phyloP scores from a whole-genome alignment of 768 basidiomycete genomes.

The Sporobolomyces phaffii region DNA sequence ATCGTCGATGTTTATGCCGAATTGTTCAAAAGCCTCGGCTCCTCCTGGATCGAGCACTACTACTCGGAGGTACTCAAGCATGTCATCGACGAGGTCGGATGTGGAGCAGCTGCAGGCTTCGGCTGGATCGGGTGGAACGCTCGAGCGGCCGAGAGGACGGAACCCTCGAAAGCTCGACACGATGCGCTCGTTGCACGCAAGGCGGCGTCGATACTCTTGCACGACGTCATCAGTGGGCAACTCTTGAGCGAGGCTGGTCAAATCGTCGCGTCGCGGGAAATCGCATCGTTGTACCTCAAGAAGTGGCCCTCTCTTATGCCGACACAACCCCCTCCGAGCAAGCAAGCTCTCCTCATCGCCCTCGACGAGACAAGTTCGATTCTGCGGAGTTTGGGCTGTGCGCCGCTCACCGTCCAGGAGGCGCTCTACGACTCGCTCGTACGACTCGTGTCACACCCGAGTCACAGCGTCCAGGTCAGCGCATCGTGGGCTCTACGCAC shows the following conservation, averaged over 20 bases:
- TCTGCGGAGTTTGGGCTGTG: conserved; percentile 82
- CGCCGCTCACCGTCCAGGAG: conserved; percentile 83
- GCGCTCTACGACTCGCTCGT: conserved; percentile 77
- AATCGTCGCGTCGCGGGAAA: conserved; percentile 79
- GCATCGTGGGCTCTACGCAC: conserved; percentile 81
- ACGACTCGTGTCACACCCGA: conserved; percentile 77
- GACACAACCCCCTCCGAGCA: conserved; percentile 64
- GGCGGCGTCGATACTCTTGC: conserved; percentile 66
- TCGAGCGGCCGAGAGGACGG: conserved; percentile 41
- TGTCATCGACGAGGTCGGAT: conserved; percentile 49
- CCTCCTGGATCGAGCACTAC: conserved; percentile 71
- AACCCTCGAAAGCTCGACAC: conserved; percentile 56
- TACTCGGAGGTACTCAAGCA: conserved; percentile 74
- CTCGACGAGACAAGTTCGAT: conserved; percentile 79
- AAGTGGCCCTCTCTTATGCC: conserved; percentile 92
- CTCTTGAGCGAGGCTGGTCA: conserved; percentile 92
- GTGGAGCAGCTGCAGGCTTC: conserved; percentile 30
- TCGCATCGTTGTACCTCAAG: conserved; percentile 73
- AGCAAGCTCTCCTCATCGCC: conserved; percentile 64
- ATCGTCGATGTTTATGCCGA: conserved; percentile 83
- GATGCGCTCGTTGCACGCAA: conserved; percentile 68
- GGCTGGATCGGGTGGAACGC: conserved; percentile 36
- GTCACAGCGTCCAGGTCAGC: conserved; percentile 75
- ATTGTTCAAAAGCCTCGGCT: conserved; percentile 66
- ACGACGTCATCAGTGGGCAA: conserved; percentile 79